Conservation (phyloP, 2,329 filamentous ascomycete genomes). For the Sarocladium strictum region DNA sequence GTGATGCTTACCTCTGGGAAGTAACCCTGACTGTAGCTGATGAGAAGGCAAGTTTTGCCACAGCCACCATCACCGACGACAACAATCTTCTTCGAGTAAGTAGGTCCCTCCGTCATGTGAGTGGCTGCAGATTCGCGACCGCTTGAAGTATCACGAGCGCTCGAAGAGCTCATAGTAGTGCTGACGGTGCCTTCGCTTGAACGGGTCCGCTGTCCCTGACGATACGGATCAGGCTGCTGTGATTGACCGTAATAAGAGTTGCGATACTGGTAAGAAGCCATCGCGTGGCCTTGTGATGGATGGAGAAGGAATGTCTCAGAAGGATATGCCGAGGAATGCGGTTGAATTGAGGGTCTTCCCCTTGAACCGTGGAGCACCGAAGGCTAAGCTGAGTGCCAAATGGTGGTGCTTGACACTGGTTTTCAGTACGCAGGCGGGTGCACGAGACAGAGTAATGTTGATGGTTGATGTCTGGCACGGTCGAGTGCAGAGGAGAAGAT, state of each 20-base stretch:
- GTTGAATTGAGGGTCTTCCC: slow-evolving; percentile 5
- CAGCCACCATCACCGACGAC: slow-evolving; percentile 97
- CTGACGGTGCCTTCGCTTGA: slow-evolving; percentile 87
- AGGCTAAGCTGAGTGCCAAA: not conserved
- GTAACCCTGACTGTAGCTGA: slow-evolving; percentile 97
- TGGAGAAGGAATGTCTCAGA: slow-evolving; percentile 10
- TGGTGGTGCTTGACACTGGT: not conserved
- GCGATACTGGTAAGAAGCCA: slow-evolving; percentile 50
- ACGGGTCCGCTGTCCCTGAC: slow-evolving; percentile 50
- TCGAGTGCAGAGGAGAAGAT: not conserved
- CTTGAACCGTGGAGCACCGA: not conserved
- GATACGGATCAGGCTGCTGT: slow-evolving; percentile 27
- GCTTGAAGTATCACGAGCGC: slow-evolving; percentile 64
- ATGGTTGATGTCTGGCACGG: not conserved
- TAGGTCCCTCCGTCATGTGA: slow-evolving; percentile 80
- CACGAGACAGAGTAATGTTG: not conserved
- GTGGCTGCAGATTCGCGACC: slow-evolving; percentile 75
- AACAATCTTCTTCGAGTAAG: slow-evolving; percentile 98
- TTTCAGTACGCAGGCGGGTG: not conserved
- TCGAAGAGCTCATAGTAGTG: slow-evolving; percentile 72
- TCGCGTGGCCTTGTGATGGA: slow-evolving; percentile 19
- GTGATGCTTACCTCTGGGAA: slow-evolving; percentile 79
- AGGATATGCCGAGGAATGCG: slow-evolving; percentile 9
- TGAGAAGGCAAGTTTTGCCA: slow-evolving; percentile 96
- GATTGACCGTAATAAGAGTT: slow-evolving; percentile 42